Base-by-base conservation (phyloP, 768 basidiomycete species). In the Agaricus blazei region DNA sequence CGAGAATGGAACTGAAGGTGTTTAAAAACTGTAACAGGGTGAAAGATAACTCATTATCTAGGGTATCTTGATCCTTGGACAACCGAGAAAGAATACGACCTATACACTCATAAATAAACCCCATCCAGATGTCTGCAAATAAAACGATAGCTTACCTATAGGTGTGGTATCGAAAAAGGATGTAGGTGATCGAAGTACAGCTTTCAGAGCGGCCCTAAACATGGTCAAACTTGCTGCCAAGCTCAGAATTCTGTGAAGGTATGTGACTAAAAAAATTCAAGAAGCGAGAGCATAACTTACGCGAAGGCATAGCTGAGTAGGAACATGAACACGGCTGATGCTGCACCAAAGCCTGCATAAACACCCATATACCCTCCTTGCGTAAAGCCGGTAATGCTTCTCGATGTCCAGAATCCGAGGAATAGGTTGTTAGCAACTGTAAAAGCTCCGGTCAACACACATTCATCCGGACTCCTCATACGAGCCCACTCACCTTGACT, bases 151-250 rank as follows among this genome's bases (percentile, higher is more conserved):
- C 69, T 34, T 60, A 82, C 84, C 83, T 63, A 84, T 76, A 1
- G 84, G 84, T 0, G 87, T 88, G 0, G 85, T 84, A 63, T 90
- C 88, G 62, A 87, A 88, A 70, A 88, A 89, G 3, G 83, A 78
- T 0, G 75, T 65, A 0, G 85, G 83, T 8, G 85, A 85, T 3
- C 76, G 69, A 51, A 91, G 62, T 3, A 91, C 83, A 12, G 75
- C 72, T 4, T 58, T 64, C 9, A 89, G 68, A 0, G 85, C 85
- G 4, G 70, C 65, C 59, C 72, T 79, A 69, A 86, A 88, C 38
- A 89, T 65, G 8, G 66, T 70, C 53, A 78, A 62, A 63, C 78
- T 77, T 9, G 75, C 77, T 3, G 64, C 56, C 11, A 80, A 64
- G 27, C 70, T 67, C 56, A 68, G 64, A 29, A 75, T 51, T 5